Base-by-base conservation (phyloP, 2,329 filamentous ascomycete genomes). In the Rutstroemia sp. region DNA sequence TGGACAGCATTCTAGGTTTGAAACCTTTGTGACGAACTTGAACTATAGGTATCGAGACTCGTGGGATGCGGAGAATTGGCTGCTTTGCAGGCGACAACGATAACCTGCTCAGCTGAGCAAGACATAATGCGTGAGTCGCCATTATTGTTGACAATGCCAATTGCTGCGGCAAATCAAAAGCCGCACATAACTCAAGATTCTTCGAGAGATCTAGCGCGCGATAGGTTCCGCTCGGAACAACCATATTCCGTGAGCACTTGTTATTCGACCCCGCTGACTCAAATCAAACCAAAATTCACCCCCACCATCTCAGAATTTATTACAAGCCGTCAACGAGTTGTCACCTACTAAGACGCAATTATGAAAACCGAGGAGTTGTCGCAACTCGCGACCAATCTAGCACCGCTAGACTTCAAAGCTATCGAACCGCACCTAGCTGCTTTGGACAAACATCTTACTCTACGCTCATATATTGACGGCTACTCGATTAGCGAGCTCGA, bases 391-490 rank as follows among this genome's bases (percentile, higher is more conserved):
- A 72, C 72, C 65, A 75, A 75, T 64, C 73, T 84, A 58, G 72
- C 74, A 58, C 78, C 76, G 40, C 73, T 81, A 54, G 89, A 96
- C 73, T 94, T 95, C 75, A 95, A 94, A 75, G 77, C 86, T 57
- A 84, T 92, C 62, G 89, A 94, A 69, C 80, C 83, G 25, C 78
- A 84, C 58, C 80, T 95, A 55, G 78, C 81, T 65, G 84, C 88
- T 64, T 83, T 96, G 60, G 90, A 96, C 72, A 88, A 89, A 71
- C 88, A 95, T 75, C 81, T 97, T 59, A 89, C 86, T 4, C 83
- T 96, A 34, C 86, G 92, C 66, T 89, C 89, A 14, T 94, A 94
- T 73, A 79, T 96, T 63, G 82, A 89, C 51, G 91, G 91, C 59
- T 92, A 95, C 76, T 77, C 77, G 25, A 77, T 94, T 50, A 86